Evolutionary conservation across 2,329 filamentous ascomycete genomes (phyloP), one percentile per base, ranked within the genome.

Genomic region (Ophiognomonia clavigignenti-juglandacearum): DNA sequence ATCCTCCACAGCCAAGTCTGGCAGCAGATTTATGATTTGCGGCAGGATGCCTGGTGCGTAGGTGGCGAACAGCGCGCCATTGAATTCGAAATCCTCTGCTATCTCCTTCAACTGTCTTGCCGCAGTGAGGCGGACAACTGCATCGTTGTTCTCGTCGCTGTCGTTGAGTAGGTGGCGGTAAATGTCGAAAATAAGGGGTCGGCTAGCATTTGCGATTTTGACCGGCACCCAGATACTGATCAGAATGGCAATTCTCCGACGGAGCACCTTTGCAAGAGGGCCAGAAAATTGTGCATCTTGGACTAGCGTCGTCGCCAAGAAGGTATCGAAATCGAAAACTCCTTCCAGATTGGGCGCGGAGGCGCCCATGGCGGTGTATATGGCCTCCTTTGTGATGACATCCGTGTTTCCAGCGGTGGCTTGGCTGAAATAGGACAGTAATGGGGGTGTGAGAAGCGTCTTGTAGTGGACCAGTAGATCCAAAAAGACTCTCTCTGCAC

Each of bases 381-480:
- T 83, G 0, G 92, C 92, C 62, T 98, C 93, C 62, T 96, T 97
- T 50, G 87, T 82, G 14, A 93, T 75, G 11, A 97, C 78, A 53
- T 93, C 83, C 10, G 71, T 63, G 26, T 75, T 61, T 6, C 78
- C 74, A 70, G 80, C 79, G 50, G 88, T 83, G 45, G 90, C 86
- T 7, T 81, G 82, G 54, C 85, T 77, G 63, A 97, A 96, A 56
- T 96, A 95, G 40, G 78, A 75, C 37, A 97, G 71, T 23, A 98
- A 71, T 14, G 89, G 90, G 38, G 85, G 79, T 9, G 88, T 79
- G 32, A 97, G 77, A 23, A 95, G 73, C 39, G 84, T 73, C 67
- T 93, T 96, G 75, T 88, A 95, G 68, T 95, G 85, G 52, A 88
- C 87, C 51, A 96, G 80, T 16, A 98, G 78, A 58, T 96, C 91